phyloP scores from a whole-genome alignment of 106 monocot species.

The Allium cepa region DNA sequence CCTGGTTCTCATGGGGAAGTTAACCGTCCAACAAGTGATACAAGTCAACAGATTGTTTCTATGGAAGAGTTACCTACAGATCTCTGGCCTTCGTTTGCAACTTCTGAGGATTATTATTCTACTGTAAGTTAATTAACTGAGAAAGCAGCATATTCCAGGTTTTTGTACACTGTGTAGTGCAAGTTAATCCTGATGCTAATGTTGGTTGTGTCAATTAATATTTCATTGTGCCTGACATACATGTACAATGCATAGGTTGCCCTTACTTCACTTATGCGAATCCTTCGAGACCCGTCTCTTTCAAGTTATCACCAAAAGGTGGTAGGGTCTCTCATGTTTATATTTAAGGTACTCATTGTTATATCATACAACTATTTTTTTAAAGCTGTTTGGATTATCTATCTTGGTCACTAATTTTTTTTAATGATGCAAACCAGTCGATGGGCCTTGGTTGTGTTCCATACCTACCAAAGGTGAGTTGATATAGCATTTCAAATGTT shows the following conservation, averaged over 20 bases:
- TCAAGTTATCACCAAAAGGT: slow-evolving; percentile 98
- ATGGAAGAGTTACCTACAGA: slow-evolving; percentile 90
- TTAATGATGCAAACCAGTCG: slow-evolving; percentile 36
- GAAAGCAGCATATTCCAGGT: too few relatives aligned
- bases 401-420: slow-evolving; percentile 12
- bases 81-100: slow-evolving; percentile 82
- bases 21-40: slow-evolving; percentile 52
- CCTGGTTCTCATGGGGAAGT: slow-evolving; percentile 84
- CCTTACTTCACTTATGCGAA: slow-evolving; percentile 90
- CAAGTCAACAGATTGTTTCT: slow-evolving; percentile 79
- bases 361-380: background rate
- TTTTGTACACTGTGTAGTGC: too few relatives aligned
- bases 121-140: slow-evolving; percentile 32
- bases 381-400: background rate
- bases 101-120: slow-evolving; percentile 97
- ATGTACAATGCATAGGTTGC: slow-evolving; percentile 53
- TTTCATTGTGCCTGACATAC: background rate
- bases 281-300: slow-evolving; percentile 91
- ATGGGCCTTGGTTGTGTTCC: slow-evolving; percentile 99
- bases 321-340: slow-evolving; percentile 91
- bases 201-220: too few relatives aligned
- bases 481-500: background rate
- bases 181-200: too few relatives aligned
- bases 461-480: slow-evolving; percentile 85
- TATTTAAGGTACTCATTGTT: slow-evolving; percentile 73